A percentile compares a stretch with the other conserved stretches of the same genome.
Conservation (phyloP, 1,284 basidiomycete genomes). For the Ustilago curta region DNA sequence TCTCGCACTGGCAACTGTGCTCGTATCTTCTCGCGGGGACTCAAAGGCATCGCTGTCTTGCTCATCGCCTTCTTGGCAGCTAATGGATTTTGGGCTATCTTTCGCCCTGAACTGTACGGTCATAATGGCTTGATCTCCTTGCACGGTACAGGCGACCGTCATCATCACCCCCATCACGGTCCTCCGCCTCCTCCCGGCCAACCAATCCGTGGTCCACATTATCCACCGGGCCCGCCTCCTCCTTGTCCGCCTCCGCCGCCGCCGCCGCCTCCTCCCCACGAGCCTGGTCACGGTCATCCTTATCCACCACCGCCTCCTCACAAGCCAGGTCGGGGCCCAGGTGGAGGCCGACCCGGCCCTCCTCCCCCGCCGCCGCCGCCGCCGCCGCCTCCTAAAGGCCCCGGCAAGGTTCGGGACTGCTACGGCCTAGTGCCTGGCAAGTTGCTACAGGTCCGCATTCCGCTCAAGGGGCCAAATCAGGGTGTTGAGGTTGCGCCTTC, state of each 20-base stretch:
- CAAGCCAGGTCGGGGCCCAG: conserved; percentile 8
- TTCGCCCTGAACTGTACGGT: conserved; percentile 33
- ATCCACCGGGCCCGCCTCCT: conserved; percentile 12
- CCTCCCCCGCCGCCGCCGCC: conserved; percentile 4
- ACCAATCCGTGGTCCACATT: conserved; percentile 2
- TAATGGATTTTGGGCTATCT: conserved; percentile 41
- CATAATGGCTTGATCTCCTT: conserved; percentile 19
- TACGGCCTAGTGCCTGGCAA: conserved; percentile 26
- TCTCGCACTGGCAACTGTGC: neutral
- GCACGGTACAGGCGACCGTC: neutral
- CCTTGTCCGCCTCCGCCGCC: conserved; percentile 23
- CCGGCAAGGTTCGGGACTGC: conserved; percentile 22
- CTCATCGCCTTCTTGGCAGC: conserved; percentile 29
- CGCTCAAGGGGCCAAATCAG: conserved; percentile 24
- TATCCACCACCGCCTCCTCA: conserved; percentile 2
- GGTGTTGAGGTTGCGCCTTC: conserved; percentile 31
- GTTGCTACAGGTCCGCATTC: conserved; percentile 14
- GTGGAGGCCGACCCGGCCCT: conserved; percentile 13
- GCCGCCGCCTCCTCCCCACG: conserved; percentile 22
- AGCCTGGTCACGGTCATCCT: conserved; percentile 18
- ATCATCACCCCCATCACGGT: conserved; percentile 9
- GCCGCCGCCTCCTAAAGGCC: conserved; percentile 5
- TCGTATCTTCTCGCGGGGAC: conserved; percentile 20
- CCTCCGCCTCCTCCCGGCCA: conserved; percentile 14
- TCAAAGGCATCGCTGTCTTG: conserved; percentile 26